Base-by-base conservation (phyloP, 2,329 filamentous ascomycete species). In the Alternaria panax region DNA sequence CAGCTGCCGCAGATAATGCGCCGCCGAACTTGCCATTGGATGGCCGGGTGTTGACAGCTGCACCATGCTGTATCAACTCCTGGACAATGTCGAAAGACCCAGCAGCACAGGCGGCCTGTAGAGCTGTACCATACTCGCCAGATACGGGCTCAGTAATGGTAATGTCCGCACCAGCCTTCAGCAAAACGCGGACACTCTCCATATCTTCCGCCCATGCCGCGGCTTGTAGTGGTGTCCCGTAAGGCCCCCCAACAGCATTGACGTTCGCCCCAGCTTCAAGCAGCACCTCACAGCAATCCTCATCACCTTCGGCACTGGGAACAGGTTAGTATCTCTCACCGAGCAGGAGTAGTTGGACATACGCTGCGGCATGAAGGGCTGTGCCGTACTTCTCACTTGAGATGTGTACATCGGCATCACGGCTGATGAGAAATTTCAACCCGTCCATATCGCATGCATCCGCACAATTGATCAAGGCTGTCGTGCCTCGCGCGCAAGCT, bases 321-420 rank as follows among this genome's bases (percentile, higher is more conserved):
- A 46, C 3, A 20, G 6, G 38, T 54, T 24, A 65, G 51, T 30
- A n/a, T 7, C 25, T 41, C n/a, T 51, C 14, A 18, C 11, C 6
- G 12, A 22, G 20, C 12, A 28, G 4, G 16, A 47, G 32, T 27
- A 5, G 6, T 16, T 22, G 14, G 11, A 59, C 63, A 57, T 59
- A 65, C 48, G 69, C 68, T 18, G 67, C 65, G 4, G 62, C 67
- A 40, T 69, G 64, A 25, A 72, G 60, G 9, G 69, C 66, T 8
- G 68, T 69, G 16, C 65, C 68, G 36, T 56, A 61, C 24, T 59
- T 55, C n/a, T 64, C 56, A 20, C 62, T 65, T 3, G 45, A 51
- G 7, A 64, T 60, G 38, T 67, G 45, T 11, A 71, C 55, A 40
- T 70, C 55, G 7, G 69, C 69, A 9, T 57, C 59, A 11, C 59